A percentile compares a stretch with the other conserved stretches of the same genome.
Conservation (phyloP, 352 stramenopile genomes). For the Phytophthora megakarya region DNA sequence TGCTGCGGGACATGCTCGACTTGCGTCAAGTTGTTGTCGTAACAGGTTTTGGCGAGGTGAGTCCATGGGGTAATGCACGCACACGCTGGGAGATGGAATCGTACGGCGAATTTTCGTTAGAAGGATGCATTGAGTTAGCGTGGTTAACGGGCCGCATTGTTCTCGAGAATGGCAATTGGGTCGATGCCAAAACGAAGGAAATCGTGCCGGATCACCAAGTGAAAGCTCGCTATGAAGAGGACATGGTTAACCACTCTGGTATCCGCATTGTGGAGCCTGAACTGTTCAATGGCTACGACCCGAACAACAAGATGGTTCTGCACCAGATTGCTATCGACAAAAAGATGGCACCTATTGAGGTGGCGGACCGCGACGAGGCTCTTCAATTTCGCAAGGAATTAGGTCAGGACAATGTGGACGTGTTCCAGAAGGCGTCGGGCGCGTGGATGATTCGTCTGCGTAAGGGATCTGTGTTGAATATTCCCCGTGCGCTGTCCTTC, state of each 20-base stretch:
- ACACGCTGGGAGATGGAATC: conserved; percentile 92
- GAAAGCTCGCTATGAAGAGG: conserved; percentile 84
- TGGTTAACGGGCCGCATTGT: conserved; percentile 86
- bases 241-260: conserved; percentile 75
- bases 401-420: conserved; percentile 82
- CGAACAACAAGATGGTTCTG: conserved; percentile 86
- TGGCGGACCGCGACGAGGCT: conserved; percentile 83
- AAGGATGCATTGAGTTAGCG: conserved; percentile 88
- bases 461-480: conserved; percentile 83
- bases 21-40: conserved; percentile 85
- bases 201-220: conserved; percentile 75
- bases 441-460: conserved; percentile 86
- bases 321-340: conserved; percentile 90
- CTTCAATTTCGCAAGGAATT: conserved; percentile 80
- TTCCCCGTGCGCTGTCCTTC: conserved; percentile 80
- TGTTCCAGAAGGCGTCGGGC: conserved; percentile 71
- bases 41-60: conserved; percentile 87
- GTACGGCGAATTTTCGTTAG: conserved; percentile 88
- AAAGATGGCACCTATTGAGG: conserved; percentile 88
- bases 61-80: conserved; percentile 84
- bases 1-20: conserved; percentile 80
- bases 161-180: conserved; percentile 84
- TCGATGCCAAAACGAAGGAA: conserved; percentile 84
- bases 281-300: conserved; percentile 89
- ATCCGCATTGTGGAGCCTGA: conserved; percentile 88